These are phyloP conservation scores for Thermomucor indicae-seudaticae DNA, from an alignment of 371 early-diverging fungal species.

Conservation along the genomic window DNA sequence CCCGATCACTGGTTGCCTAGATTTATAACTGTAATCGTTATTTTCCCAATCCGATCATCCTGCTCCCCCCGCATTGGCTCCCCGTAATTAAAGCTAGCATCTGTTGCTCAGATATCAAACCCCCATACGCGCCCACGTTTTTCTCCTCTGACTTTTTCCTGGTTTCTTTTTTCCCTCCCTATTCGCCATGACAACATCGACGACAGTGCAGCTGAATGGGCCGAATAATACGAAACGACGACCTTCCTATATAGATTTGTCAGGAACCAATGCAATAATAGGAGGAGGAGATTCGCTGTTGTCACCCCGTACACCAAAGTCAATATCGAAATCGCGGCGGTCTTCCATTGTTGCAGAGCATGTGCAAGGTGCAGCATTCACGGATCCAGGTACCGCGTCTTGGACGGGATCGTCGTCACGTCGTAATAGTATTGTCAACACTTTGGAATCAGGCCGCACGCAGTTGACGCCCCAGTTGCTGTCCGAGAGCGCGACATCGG, in stretches of 20 bases:
- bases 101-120: background rate
- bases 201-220: too few relatives aligned
- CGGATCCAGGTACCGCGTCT: background rate
- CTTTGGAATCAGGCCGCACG: background rate
- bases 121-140: background rate
- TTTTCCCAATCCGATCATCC: background rate
- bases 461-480: conserved; percentile 9
- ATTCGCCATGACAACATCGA: conserved; percentile 10
- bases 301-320: conserved; percentile 31
- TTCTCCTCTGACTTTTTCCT: conserved; percentile 1
- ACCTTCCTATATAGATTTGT: conserved; percentile 30
- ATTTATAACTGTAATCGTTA: too few relatives aligned
- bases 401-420: conserved; percentile 8
- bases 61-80: background rate
- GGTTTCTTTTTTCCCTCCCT: background rate
- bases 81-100: background rate
- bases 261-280: conserved; percentile 4
- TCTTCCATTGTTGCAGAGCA: conserved; percentile 29
- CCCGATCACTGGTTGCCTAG: too few relatives aligned
- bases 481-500: conserved; percentile 7
- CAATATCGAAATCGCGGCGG: conserved; percentile 30
- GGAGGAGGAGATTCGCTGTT: conserved; percentile 2
- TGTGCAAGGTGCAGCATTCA: conserved; percentile 4
- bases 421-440: conserved; percentile 4
- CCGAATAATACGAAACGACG: too few relatives aligned